These are phyloP conservation scores for Taxillus chinensis DNA, from an alignment of 164 flowering plant genomes.

Conservation along the genomic window DNA sequence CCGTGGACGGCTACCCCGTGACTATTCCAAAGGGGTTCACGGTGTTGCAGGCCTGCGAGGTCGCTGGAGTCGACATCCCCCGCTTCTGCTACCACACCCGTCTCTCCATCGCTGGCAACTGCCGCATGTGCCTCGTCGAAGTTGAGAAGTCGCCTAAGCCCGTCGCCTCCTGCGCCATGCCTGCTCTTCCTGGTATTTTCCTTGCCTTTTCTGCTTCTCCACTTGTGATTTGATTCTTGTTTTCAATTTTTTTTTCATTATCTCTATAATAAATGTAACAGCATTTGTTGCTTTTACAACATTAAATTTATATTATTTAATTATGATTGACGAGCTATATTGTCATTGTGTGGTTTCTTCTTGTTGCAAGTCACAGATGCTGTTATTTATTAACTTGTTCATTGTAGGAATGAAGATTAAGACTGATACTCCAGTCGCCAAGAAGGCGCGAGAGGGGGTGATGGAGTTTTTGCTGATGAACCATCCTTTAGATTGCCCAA, in stretches of 20 bases:
- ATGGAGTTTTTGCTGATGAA: conserved; percentile 99
- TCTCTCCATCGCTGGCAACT: conserved; percentile 92
- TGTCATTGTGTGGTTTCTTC: too few relatives aligned
- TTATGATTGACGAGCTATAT: too few relatives aligned
- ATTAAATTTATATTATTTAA: too few relatives aligned
- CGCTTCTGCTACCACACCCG: conserved; percentile 89
- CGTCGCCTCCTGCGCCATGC: conserved; percentile 99
- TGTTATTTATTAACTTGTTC: background rate
- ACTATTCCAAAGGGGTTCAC: conserved; percentile 94
- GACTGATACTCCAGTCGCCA: conserved; percentile 90
- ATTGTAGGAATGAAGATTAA: conserved; percentile 91
- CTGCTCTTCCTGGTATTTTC: conserved; percentile 83
- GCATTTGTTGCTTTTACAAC: too few relatives aligned
- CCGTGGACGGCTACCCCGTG: conserved; percentile 87
- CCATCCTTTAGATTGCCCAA: conserved; percentile 98
- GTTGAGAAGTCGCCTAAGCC: conserved; percentile 99
- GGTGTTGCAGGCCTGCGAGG: conserved; percentile 90
- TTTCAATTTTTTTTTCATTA: background rate
- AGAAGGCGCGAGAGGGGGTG: conserved; percentile 97
- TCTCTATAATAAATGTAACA: too few relatives aligned
- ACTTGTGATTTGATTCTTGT: background rate
- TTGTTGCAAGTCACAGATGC: too few relatives aligned
- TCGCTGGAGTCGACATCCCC: conserved; percentile 95
- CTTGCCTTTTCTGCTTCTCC: background rate
- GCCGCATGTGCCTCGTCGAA: conserved; percentile 97